Percentiles rank a stretch among this genome's conserved stretches.
Conservation (phyloP, 73 alveolate species). For the Stentor coeruleus region DNA sequence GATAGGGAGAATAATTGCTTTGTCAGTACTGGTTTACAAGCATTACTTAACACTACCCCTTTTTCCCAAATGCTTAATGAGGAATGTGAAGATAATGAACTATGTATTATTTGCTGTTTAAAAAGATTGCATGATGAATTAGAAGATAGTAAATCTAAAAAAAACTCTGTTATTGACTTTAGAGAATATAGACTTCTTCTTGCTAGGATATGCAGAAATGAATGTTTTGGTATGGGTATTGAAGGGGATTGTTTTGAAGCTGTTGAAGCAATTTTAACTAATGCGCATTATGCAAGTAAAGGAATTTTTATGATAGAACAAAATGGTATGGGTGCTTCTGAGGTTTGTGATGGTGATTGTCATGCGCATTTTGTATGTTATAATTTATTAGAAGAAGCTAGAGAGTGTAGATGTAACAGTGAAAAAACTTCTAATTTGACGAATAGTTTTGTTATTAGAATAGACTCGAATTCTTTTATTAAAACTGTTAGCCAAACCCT, state of each 20-base stretch:
- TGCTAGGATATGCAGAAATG: neutral
- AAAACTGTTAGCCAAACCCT: no score
- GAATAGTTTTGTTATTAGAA: neutral
- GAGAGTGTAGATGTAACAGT: neutral
- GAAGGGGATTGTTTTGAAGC: neutral
- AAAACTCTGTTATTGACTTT: no score
- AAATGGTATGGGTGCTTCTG: neutral
- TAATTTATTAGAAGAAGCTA: neutral
- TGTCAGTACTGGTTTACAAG: neutral
- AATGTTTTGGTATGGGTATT: neutral
- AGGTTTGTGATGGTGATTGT: neutral
- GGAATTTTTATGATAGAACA: neutral
- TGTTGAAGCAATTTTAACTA: neutral
- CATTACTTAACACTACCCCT: neutral
- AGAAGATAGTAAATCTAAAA: no score
- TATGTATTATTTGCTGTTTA: neutral
- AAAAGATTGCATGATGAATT: neutral
- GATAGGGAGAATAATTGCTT: neutral
- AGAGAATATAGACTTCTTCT: neutral
- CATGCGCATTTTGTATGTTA: neutral
- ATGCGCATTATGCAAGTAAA: neutral
- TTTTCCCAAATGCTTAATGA: neutral
- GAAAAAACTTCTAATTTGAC: neutral
- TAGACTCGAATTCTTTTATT: neutral
- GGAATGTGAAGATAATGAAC: neutral